These are phyloP conservation scores for Penicillium sp. DNA, from an alignment of 2,329 filamentous ascomycete species.

Conservation along the genomic window DNA sequence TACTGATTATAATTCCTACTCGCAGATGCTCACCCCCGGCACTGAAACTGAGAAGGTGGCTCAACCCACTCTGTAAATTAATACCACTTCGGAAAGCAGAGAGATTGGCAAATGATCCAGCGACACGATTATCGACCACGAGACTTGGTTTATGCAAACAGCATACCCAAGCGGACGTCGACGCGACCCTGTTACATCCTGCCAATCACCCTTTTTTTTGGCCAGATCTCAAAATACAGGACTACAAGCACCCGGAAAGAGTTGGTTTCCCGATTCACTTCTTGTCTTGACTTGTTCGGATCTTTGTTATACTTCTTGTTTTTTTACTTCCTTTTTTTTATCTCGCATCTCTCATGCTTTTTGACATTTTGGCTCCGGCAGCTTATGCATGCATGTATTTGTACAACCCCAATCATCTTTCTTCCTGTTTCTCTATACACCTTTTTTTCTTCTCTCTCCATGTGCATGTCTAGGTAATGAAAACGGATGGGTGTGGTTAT, in stretches of 20 bases:
- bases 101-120: slow-evolving; percentile 18
- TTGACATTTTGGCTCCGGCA: slow-evolving; percentile 28
- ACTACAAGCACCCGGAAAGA: background rate
- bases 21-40: slow-evolving; percentile 46
- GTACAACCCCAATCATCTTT: slow-evolving; percentile 31
- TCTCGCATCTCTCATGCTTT: slow-evolving; percentile 27
- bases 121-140: slow-evolving; percentile 6
- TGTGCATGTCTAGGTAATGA: slow-evolving; percentile 32
- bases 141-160: slow-evolving; percentile 5
- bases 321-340: slow-evolving; percentile 15
- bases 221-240: background rate
- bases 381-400: slow-evolving; percentile 41
- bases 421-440: slow-evolving; percentile 20
- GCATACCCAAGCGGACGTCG: background rate
- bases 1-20: slow-evolving; percentile 14
- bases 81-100: slow-evolving; percentile 20
- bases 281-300: background rate
- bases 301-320: slow-evolving; percentile 6
- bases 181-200: background rate
- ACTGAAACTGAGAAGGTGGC: slow-evolving; percentile 29
- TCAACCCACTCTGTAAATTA: slow-evolving; percentile 40
- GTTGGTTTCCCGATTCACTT: background rate
- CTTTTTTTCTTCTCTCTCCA: slow-evolving; percentile 16
- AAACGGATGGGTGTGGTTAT: slow-evolving; percentile 22
- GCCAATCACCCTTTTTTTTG: background rate